Conservation (phyloP, 2,329 filamentous ascomycete genomes). For the Penicillium expansum region DNA sequence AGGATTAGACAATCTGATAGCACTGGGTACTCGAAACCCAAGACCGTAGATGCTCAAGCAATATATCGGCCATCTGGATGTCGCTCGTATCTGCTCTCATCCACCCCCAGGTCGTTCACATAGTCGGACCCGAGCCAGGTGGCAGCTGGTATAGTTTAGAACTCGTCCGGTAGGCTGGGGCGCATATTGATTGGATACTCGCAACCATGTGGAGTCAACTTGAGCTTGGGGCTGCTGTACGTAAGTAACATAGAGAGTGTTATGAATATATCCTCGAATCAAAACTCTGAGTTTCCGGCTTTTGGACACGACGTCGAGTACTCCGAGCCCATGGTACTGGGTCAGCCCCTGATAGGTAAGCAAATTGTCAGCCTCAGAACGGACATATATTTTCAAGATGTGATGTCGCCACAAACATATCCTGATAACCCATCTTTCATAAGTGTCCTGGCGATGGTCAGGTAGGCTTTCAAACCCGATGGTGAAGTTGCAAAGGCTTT, state of each 20-base stretch:
- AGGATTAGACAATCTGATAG: neutral
- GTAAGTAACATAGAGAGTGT: conserved; percentile 44
- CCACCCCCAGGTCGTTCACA: neutral
- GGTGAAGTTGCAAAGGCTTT: conserved; percentile 36
- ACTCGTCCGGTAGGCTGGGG: conserved; percentile 39
- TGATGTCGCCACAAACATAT: conserved; percentile 38
- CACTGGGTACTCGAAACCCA: neutral
- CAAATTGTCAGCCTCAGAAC: conserved; percentile 44
- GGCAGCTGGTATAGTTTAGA: conserved; percentile 40
- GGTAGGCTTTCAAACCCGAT: neutral
- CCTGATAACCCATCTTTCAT: conserved; percentile 29
- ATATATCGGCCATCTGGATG: conserved; percentile 19
- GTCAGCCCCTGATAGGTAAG: conserved; percentile 44
- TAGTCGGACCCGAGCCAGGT: neutral
- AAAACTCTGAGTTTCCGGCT: conserved; percentile 36
- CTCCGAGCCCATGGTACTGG: conserved; percentile 38
- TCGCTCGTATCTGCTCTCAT: conserved; percentile 22
- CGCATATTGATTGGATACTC: conserved; percentile 47
- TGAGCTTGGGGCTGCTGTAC: conserved; percentile 40
- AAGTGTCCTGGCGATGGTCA: conserved; percentile 28
- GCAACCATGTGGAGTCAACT: conserved; percentile 34
- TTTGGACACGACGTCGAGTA: conserved; percentile 42
- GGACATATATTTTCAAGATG: conserved; percentile 40
- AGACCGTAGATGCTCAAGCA: conserved; percentile 6
- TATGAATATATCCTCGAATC: conserved; percentile 47